Percentiles rank a stretch among this genome's conserved stretches.
Conservation (phyloP, 331 rosid species). For the Acacia concinna region DNA sequence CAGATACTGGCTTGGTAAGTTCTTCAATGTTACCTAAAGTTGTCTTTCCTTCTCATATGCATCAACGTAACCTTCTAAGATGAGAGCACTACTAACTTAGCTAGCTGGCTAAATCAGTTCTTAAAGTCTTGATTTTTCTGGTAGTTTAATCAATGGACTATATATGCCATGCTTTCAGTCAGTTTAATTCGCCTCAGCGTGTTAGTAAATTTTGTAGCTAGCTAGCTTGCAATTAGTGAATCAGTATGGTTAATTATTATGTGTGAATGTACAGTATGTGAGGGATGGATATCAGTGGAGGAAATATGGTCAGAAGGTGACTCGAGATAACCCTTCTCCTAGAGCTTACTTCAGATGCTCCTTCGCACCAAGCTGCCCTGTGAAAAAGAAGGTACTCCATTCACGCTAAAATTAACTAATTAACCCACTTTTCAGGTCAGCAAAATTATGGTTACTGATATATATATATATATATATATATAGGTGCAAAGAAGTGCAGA, state of each 20-base stretch:
- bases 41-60: no score
- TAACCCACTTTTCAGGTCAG: not conserved
- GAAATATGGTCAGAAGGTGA: conserved; percentile 92
- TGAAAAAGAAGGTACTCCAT: conserved; percentile 79
- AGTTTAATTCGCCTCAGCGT: not conserved
- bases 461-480: not conserved
- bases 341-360: conserved; percentile 95
- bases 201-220: not conserved
- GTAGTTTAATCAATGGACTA: no score
- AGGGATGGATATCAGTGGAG: conserved; percentile 99
- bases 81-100: no score
- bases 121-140: not conserved
- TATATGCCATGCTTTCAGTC: not conserved
- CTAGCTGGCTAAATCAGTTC: no score
- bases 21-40: not conserved
- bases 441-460: no score
- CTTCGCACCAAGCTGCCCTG: conserved; percentile 78
- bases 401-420: not conserved
- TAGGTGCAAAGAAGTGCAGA: conserved; percentile 90
- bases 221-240: not conserved
- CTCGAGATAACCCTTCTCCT: conserved; percentile 90
- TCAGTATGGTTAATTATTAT: not conserved
- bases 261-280: conserved; percentile 49
- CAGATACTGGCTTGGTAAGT: conserved; percentile 63
- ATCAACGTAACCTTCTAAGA: no score